phyloP scores from a whole-genome alignment of 768 basidiomycete genomes.

The Pisolithus tinctorius region DNA sequence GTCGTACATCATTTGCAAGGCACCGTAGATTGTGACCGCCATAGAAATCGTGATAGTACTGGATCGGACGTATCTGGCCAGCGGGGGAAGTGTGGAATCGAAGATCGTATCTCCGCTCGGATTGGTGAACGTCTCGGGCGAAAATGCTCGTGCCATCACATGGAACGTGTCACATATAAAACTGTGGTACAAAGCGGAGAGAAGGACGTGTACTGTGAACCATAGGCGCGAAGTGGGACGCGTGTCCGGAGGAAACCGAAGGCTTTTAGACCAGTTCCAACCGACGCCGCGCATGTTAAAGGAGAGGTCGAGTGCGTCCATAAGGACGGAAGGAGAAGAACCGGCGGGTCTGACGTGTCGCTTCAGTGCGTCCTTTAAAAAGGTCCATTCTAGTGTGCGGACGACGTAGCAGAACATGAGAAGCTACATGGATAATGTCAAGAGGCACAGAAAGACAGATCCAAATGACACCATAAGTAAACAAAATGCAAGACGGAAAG shows the following conservation, averaged over 20 bases:
- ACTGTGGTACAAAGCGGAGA: constrained; percentile 28
- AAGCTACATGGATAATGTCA: constrained; percentile 6
- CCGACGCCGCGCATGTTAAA: constrained; percentile 48
- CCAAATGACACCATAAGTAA: no score
- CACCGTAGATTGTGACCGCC: constrained; percentile 39
- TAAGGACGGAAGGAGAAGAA: background rate
- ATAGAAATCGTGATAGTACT: constrained; percentile 34
- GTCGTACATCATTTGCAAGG: constrained; percentile 37
- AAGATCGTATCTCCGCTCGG: constrained; percentile 24
- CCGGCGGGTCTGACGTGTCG: constrained; percentile 9
- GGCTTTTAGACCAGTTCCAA: constrained; percentile 47
- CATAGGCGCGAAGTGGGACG: constrained; percentile 25
- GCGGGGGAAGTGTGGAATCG: constrained; percentile 18
- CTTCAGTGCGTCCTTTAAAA: constrained; percentile 6
- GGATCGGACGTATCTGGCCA: constrained; percentile 28
- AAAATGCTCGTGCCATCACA: constrained; percentile 33
- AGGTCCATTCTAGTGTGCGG: constrained; percentile 16
- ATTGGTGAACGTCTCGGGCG: constrained; percentile 8
- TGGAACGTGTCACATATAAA: constrained; percentile 40
- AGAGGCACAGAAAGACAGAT: no score
- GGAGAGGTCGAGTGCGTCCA: constrained; percentile 43
- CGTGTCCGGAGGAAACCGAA: constrained; percentile 27
- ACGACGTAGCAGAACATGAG: constrained; percentile 4
- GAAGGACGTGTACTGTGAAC: constrained; percentile 32
- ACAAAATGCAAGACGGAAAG: no score